Conservation (phyloP, 1,284 basidiomycete genomes). For the Cryptococcus hybrid region DNA sequence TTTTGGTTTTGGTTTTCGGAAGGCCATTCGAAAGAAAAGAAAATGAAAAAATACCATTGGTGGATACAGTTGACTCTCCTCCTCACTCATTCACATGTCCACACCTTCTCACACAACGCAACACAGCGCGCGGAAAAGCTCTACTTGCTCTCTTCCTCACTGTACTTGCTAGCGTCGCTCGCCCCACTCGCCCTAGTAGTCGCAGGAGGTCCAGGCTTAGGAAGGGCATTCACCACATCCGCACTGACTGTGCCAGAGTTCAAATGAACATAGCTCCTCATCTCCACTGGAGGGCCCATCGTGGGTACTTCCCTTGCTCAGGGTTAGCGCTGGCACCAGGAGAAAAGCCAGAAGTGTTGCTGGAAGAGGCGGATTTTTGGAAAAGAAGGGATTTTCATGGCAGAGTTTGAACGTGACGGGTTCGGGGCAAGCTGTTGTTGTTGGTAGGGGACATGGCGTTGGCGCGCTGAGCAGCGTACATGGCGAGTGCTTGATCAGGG, state of each 20-base stretch:
- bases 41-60: too few relatives aligned
- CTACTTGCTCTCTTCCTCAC: conserved; percentile 1
- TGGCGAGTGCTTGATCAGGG: conserved; percentile 50
- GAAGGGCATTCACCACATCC: conserved; percentile 31
- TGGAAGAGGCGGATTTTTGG: conserved; percentile 2
- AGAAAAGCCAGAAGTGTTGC: too few relatives aligned
- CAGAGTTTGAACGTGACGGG: conserved; percentile 12
- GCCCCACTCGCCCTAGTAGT: conserved; percentile 6
- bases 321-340: conserved; percentile 5
- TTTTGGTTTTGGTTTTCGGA: too few relatives aligned
- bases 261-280: conserved; percentile 38
- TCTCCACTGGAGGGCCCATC: conserved; percentile 13
- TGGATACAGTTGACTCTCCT: too few relatives aligned
- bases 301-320: conserved; percentile 11
- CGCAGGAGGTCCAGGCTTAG: conserved; percentile 26
- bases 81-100: too few relatives aligned
- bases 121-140: too few relatives aligned
- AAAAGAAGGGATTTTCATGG: conserved; percentile 20
- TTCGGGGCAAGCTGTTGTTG: conserved; percentile 7
- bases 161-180: conserved; percentile 14
- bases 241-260: conserved; percentile 36
- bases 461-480: conserved; percentile 46
- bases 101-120: too few relatives aligned
- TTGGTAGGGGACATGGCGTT: conserved; percentile 9
- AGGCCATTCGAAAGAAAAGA: too few relatives aligned